Base-by-base conservation (phyloP, 352 stramenopile genomes). In the Pythium aristosporum region DNA sequence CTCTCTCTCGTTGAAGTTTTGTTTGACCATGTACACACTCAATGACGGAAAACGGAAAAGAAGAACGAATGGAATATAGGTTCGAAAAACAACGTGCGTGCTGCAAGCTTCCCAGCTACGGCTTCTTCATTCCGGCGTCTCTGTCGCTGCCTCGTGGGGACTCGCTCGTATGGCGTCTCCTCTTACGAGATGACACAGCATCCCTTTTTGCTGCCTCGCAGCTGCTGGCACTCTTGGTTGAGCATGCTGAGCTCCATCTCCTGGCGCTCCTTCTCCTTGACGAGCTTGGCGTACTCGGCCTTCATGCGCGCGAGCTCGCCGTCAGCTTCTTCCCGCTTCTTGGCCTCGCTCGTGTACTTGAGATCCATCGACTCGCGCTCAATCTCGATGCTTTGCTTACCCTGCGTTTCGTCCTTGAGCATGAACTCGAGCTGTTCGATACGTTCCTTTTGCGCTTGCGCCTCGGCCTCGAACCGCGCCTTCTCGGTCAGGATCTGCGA, bases 251-350 rank as follows among this genome's bases (percentile, higher is more conserved):
- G 71, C 76, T 94, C 82, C 73, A 89, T 83, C 59, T 91, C 80
- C 57, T 89, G 81, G 25, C 75, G 77, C 66, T 92, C 82, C 58
- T 93, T 93, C 64, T 94, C 87, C 64, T 91, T 86, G 28, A 88
- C 63, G 20, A 92, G 67, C n/a, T 76, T 73, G 56, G 90, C 82
- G 57, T 86, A 92, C 36, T 92, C 76, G 10, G 73, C 57, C 64
- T 88, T 87, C 54, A 94, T 78, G 52, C 71, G 73, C 34, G 70
- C 30, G 20, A 96, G 70, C 67, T 95, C 87, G 20, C 68, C 68
- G 52, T 88, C 58, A 44, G 86, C 68, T 36, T 88, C 82, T 20
- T 86, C 77, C 42, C 83, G 77, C 53, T 79, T 75, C 63, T 79
- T 79, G 23, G 69, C 55, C 53, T 90, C 78, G 32, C 75, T 88